Conservation (phyloP, 768 basidiomycete species). For the Guyanaporus albipodus region DNA sequence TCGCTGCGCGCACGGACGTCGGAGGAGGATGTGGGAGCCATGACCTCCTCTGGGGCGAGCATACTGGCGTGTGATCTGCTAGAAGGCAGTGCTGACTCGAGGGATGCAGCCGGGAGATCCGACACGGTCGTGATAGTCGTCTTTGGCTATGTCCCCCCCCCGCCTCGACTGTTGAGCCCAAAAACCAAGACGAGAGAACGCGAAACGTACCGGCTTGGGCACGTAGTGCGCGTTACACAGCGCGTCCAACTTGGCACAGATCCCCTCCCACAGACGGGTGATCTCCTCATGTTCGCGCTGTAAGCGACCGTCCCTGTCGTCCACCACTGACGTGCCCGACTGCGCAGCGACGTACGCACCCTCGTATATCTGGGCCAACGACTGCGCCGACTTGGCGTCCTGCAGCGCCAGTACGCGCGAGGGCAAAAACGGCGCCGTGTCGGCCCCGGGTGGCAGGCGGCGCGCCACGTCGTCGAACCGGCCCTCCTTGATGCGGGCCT, state of each 20-base stretch:
- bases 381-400: constrained; percentile 83
- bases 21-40: constrained; percentile 48
- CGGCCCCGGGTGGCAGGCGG: constrained; percentile 56
- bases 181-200: not conserved
- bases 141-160: constrained; percentile 69
- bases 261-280: constrained; percentile 75
- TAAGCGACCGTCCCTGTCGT: constrained; percentile 87
- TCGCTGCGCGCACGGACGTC: constrained; percentile 69
- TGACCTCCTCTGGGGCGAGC: constrained; percentile 93
- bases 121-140: constrained; percentile 79
- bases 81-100: constrained; percentile 91
- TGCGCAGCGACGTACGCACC: constrained; percentile 78
- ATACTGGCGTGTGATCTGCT: constrained; percentile 69
- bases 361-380: constrained; percentile 94
- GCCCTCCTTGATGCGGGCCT: constrained; percentile 77
- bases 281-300: constrained; percentile 88
- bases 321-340: constrained; percentile 44
- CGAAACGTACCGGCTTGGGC: constrained; percentile 75
- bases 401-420: constrained; percentile 86
- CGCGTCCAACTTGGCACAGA: constrained; percentile 87
- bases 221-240: constrained; percentile 93
- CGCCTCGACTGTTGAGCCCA: not conserved
- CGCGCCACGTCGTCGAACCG: constrained; percentile 92
- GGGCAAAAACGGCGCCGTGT: constrained; percentile 87
- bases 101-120: constrained; percentile 72